A percentile compares a stretch with the other conserved stretches of the same genome.
Evolutionary conservation across 1,284 basidiomycete genomes (phyloP).

Genomic region (Leucoagaricus sp.): DNA sequence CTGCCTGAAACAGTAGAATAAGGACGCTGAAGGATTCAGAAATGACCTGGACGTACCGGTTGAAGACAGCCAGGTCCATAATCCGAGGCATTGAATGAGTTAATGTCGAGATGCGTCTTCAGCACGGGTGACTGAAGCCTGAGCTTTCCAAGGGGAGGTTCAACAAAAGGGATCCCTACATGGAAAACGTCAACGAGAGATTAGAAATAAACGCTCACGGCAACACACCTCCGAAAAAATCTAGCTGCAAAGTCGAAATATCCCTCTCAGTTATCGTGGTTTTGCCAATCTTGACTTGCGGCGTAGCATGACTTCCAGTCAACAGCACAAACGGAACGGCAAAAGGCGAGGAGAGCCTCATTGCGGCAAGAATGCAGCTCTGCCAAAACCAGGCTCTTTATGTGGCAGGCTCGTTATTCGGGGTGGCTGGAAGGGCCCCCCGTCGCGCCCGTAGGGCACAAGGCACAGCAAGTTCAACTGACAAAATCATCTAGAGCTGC

Average conservation of each 20-base stretch:
- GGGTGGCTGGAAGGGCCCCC: too few species aligned
- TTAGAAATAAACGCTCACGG: not conserved
- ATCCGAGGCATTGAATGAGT: constrained; percentile 37
- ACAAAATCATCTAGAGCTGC: too few species aligned
- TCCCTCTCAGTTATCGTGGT: constrained; percentile 34
- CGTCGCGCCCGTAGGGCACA: too few species aligned
- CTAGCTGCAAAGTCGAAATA: constrained; percentile 29
- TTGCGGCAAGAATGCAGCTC: not conserved
- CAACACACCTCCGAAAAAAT: constrained; percentile 39
- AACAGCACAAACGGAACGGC: not conserved
- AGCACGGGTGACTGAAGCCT: constrained; percentile 36
- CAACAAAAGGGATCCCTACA: constrained; percentile 37
- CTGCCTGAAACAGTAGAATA: constrained; percentile 14
- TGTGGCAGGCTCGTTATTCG: too few species aligned
- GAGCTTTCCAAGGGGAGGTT: constrained; percentile 37
- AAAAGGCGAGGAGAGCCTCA: not conserved
- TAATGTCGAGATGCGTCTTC: constrained; percentile 27
- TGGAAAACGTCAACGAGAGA: not conserved
- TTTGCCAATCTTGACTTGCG: constrained; percentile 32
- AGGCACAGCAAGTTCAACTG: too few species aligned
- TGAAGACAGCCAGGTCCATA: constrained; percentile 43
- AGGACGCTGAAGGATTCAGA: not conserved
- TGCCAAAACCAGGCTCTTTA: not conserved
- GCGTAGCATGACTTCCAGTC: constrained; percentile 20
- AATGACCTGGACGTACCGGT: constrained; percentile 22